Base-by-base conservation (phyloP, 2,329 filamentous ascomycete genomes). In the Penicillium sp. region DNA sequence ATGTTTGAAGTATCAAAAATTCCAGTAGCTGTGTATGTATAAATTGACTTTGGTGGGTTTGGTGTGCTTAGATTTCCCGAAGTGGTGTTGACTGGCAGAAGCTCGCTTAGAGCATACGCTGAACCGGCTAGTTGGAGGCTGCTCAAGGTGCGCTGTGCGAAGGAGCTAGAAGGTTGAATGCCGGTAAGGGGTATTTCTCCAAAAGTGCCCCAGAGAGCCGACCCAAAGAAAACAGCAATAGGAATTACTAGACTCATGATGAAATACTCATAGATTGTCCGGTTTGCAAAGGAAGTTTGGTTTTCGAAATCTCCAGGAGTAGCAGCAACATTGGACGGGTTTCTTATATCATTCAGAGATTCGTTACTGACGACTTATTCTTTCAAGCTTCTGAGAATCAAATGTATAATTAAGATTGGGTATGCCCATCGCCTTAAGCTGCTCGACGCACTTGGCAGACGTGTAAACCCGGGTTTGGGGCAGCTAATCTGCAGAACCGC, bases 171-270 rank as follows among this genome's bases (percentile, higher is more conserved):
- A 21, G 60, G 56, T 10, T 56, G 48, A 17, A 64, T 53, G 8
- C 49, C 46, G 9, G 59, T 63, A 29, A 58, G 55, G 1, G 63
- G 63, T 30, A 65, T 52, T 12, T 47, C 51, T n/a, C 49, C 40
- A 24, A 53, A 64, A 10, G 54, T 40, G 4, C 62, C 59, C 43
- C 61, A 60, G 21, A 66, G 39, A 29, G 57, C 63, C 26, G 57
- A 45, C 6, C 49, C 47, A 9, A 64, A 8, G 18, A 62, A 60
- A 18, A 60, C 45, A 5, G 57, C 20, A 9, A 51, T 21, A 4
- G 62, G 51, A 17, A 61, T 9, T 10, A 40, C 7, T 9, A 26
- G 3, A 10, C 26, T 40, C 36, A 40, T 40, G 21, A 10, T 23
- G 13, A 15, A 9, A 20, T 13, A 6, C n/a, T n/a, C n/a, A n/a